A percentile compares a stretch with the other conserved stretches of the same genome.
These are phyloP conservation scores for Bondarzewia mesenterica DNA, from an alignment of 1,284 basidiomycete genomes.

Conservation along the genomic window DNA sequence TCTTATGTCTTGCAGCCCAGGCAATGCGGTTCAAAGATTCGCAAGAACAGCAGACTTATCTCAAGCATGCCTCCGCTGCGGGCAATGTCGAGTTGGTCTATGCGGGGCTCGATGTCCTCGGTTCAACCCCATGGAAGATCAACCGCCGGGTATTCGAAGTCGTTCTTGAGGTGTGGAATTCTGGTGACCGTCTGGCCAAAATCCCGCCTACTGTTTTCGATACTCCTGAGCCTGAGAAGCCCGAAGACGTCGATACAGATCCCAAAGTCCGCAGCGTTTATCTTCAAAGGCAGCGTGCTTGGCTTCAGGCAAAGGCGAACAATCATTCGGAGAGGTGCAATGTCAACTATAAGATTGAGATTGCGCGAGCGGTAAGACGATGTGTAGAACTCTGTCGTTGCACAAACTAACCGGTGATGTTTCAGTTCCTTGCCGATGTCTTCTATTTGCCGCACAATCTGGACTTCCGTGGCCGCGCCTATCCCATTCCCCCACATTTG, in stretches of 20 bases:
- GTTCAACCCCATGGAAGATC: conserved; percentile 87
- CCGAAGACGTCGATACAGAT: conserved; percentile 58
- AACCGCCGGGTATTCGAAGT: conserved; percentile 74
- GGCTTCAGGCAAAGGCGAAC: conserved; percentile 59
- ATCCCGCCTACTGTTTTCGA: conserved; percentile 65
- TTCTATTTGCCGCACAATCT: conserved; percentile 97
- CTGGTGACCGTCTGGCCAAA: conserved; percentile 66
- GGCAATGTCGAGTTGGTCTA: conserved; percentile 84
- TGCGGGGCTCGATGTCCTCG: conserved; percentile 85
- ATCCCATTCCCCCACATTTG: conserved; percentile 94
- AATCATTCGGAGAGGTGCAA: conserved; percentile 90
- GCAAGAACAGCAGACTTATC: conserved; percentile 78
- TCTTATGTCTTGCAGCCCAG: conserved; percentile 31
- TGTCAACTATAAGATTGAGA: conserved; percentile 97
- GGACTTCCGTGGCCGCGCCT: conserved; percentile 97
- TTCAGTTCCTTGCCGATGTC: conserved; percentile 73
- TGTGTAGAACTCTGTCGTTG: neutral
- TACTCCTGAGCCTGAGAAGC: conserved; percentile 56
- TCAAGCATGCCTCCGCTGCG: conserved; percentile 67
- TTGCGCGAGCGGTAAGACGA: conserved; percentile 75
- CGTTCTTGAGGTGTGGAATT: conserved; percentile 80
- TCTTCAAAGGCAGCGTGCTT: conserved; percentile 51
- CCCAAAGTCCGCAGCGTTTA: conserved; percentile 58
- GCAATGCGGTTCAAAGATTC: conserved; percentile 94
- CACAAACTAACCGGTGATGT: neutral